Conservation (phyloP, 2,329 filamentous ascomycete genomes). For the Sporothrix sp. region DNA sequence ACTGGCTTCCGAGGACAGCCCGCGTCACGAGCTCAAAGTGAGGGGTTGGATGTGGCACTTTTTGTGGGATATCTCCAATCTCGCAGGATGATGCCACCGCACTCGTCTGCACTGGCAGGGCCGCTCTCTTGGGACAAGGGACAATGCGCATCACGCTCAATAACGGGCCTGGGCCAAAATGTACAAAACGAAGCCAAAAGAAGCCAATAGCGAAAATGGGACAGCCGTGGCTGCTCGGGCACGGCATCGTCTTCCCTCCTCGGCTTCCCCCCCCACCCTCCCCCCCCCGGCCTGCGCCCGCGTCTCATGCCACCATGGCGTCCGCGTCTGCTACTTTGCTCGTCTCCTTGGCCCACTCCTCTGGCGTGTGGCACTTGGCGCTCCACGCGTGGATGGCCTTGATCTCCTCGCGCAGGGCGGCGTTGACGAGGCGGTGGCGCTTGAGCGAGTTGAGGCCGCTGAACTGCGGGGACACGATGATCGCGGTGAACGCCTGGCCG, state of each 20-base stretch:
- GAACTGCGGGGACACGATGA: slow-evolving; percentile 57
- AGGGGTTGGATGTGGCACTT: no score
- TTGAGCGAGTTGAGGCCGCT: slow-evolving; percentile 66
- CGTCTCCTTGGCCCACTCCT: slow-evolving; percentile 67
- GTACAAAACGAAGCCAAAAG: no score
- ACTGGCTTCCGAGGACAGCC: no score
- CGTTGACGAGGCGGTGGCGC: slow-evolving; percentile 78
- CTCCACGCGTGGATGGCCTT: slow-evolving; percentile 91
- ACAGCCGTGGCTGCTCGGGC: neutral
- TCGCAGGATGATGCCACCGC: no score
- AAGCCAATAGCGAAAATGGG: no score
- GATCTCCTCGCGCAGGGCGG: slow-evolving; percentile 75
- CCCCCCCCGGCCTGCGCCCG: no score
- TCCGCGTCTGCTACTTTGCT: slow-evolving; percentile 48
- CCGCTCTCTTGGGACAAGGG: no score
- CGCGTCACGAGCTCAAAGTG: no score
- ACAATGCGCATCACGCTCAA: no score
- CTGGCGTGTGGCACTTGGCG: slow-evolving; percentile 83
- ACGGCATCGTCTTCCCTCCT: slow-evolving; percentile 22
- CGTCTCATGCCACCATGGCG: slow-evolving; percentile 29
- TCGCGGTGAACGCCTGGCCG: slow-evolving; percentile 50
- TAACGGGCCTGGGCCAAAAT: no score
- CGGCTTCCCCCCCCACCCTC: slow-evolving; percentile 34
- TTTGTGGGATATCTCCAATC: no score
- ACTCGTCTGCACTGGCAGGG: no score